Conservation (phyloP, 805 yeast species). For the Pichia nakasei region DNA sequence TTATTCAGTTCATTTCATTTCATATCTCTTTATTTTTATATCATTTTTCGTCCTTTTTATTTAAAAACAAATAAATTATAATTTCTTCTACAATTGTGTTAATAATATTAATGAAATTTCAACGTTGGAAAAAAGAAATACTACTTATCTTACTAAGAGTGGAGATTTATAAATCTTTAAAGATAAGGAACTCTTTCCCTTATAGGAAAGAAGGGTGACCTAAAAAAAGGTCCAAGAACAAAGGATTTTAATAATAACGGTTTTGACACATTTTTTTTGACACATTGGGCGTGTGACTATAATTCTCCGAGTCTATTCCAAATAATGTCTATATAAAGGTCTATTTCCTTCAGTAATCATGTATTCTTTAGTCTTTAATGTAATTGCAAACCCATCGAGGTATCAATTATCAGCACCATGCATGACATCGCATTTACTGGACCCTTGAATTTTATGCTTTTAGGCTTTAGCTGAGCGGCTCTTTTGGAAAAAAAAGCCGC, state of each 20-base stretch:
- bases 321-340: not conserved
- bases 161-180: no score
- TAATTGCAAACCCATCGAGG: no score
- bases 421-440: not conserved
- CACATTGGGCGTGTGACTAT: not conserved
- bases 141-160: no score
- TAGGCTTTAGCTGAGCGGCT: not conserved
- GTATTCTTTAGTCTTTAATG: no score
- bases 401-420: no score
- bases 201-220: not conserved
- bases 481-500: not conserved
- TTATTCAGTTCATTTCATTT: not conserved
- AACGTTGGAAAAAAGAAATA: no score
- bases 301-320: not conserved
- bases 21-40: no score
- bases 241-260: not conserved
- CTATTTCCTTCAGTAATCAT: no score
- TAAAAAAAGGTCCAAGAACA: not conserved
- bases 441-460: not conserved
- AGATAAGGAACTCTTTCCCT: not conserved
- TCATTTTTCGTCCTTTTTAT: no score
- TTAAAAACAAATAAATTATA: no score
- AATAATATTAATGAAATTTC: no score
- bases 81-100: no score
- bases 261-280: not conserved